Conservation (phyloP, 805 yeast species). For the Ascoidea asiatica region DNA sequence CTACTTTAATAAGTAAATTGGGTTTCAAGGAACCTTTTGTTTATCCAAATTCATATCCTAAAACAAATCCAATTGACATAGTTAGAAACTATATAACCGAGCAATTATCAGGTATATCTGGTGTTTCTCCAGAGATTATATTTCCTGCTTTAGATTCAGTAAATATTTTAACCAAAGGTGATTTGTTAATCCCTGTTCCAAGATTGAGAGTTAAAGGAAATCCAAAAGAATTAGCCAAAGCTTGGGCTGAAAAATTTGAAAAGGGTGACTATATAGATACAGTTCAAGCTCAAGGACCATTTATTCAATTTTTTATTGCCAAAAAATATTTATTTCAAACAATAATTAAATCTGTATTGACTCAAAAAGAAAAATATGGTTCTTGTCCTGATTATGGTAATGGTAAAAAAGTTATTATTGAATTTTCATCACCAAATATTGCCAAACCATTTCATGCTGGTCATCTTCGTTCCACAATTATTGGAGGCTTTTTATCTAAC, state of each 20-base stretch:
- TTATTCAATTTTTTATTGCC: constrained; percentile 77
- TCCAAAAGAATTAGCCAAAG: constrained; percentile 57
- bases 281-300: constrained; percentile 79
- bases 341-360: constrained; percentile 58
- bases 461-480: constrained; percentile 92
- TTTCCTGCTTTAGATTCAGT: constrained; percentile 86
- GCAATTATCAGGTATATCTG: constrained; percentile 61
- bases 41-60: constrained; percentile 55
- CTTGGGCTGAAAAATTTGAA: constrained; percentile 72
- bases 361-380: constrained; percentile 52
- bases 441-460: constrained; percentile 99
- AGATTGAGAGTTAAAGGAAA: constrained; percentile 80
- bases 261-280: constrained; percentile 52
- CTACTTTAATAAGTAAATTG: constrained; percentile 1
- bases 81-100: constrained; percentile 81
- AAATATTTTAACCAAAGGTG: constrained; percentile 78
- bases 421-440: constrained; percentile 94
- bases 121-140: constrained; percentile 55
- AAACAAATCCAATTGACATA: constrained; percentile 69
- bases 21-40: constrained; percentile 24
- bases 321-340: constrained; percentile 51
- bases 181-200: constrained; percentile 83
- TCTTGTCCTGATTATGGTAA: constrained; percentile 50
- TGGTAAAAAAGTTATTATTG: constrained; percentile 63
- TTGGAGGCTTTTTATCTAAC: constrained; percentile 90